Evolutionary conservation across 129 eudicot species (phyloP).

Genomic region (Mikania micrantha): DNA sequence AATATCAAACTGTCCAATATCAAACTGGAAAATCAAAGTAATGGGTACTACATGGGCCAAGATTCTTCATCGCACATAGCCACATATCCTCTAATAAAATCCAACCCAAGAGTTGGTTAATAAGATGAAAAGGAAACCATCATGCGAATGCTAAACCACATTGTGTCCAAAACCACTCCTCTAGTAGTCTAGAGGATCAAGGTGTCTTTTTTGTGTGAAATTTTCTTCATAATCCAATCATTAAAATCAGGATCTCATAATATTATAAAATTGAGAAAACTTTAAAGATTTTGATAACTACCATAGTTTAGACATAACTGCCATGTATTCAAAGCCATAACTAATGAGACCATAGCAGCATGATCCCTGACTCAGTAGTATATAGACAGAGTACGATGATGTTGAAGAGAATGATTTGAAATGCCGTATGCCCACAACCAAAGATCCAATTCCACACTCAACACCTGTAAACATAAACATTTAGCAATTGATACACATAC

Average conservation of each 20-base stretch:
- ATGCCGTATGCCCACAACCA: slow-evolving; percentile 88
- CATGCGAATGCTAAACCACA: too few relatives aligned
- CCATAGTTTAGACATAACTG: slow-evolving; percentile 9
- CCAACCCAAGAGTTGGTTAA: too few relatives aligned
- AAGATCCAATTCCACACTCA: slow-evolving; percentile 94
- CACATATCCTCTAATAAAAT: too few relatives aligned
- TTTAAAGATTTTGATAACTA: background rate
- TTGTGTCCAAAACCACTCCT: background rate
- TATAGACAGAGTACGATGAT: slow-evolving; percentile 75
- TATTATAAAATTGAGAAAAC: background rate
- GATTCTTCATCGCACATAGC: too few relatives aligned
- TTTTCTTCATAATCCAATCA: too few relatives aligned
- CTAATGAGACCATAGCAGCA: slow-evolving; percentile 6
- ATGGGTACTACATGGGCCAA: too few relatives aligned
- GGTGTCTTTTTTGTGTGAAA: background rate
- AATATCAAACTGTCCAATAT: too few relatives aligned
- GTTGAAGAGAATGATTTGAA: slow-evolving; percentile 62
- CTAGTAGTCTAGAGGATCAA: too few relatives aligned
- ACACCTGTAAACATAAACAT: slow-evolving; percentile 43
- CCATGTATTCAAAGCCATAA: slow-evolving; percentile 3
- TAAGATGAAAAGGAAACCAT: too few relatives aligned
- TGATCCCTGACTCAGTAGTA: slow-evolving; percentile 44
- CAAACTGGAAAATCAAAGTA: too few relatives aligned
- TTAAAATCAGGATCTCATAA: background rate
- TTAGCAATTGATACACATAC: too few relatives aligned